Evolutionary conservation across 2,329 filamentous ascomycete species (phyloP).

Genomic region (Xylaria sp.): DNA sequence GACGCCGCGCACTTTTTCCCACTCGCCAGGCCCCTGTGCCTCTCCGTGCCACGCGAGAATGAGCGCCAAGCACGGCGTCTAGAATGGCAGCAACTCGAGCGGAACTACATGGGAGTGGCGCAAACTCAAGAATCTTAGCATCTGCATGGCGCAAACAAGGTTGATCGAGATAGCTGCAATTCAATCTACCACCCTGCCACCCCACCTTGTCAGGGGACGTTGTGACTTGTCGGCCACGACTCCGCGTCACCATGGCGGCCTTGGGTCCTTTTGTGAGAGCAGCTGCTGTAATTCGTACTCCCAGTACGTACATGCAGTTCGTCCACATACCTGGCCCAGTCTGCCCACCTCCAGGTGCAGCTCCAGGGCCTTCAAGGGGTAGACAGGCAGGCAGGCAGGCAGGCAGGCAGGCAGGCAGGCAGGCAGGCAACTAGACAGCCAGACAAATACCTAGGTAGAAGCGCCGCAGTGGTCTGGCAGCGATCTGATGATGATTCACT

Average conservation of each 20-base stretch:
- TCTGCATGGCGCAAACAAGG: constrained; percentile 34
- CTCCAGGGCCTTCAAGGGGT: no score
- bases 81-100: constrained; percentile 23
- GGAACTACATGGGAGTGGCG: constrained; percentile 22
- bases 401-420: no score
- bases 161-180: constrained; percentile 23
- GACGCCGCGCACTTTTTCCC: no score
- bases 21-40: background rate
- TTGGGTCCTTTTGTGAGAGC: background rate
- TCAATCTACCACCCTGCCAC: constrained; percentile 11
- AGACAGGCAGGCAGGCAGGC: no score
- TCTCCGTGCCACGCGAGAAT: constrained; percentile 20
- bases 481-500: constrained; percentile 9
- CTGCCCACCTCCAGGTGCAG: no score
- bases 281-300: no score
- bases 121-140: constrained; percentile 23
- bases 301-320: background rate
- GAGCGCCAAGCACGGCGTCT: constrained; percentile 26
- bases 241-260: background rate
- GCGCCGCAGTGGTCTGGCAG: constrained; percentile 10
- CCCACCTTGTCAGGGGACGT: background rate
- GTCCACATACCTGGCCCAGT: background rate
- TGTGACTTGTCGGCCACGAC: background rate
- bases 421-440: no score
- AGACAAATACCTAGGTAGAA: constrained; percentile 6